Base-by-base conservation (phyloP, 2,329 filamentous ascomycete genomes). In the Hirsutella rhossiliensis region DNA sequence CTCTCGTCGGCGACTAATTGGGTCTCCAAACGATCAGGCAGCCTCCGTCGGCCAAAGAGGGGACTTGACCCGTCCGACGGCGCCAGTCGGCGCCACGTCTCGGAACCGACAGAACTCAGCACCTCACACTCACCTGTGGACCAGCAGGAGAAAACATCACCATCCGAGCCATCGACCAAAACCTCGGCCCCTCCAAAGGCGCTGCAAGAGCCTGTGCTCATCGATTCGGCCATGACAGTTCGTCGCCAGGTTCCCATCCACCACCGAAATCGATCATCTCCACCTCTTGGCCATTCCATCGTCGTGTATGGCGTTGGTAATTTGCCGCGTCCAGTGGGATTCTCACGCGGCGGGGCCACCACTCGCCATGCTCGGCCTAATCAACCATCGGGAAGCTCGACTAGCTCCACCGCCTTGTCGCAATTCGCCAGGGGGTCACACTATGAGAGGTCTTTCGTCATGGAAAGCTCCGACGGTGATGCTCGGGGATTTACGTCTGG, bases 381-480 rank as follows among this genome's bases (percentile, higher is more conserved):
- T 47, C 69, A 71, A 47, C 61, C 65, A 41, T 69, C 67, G 37
- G 62, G 62, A 50, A 60, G 66, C 60, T 60, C 59, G 43, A 60
- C 63, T 46, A 65, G 67, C 58, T 67, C 66, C 53, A 60, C 62
- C 44, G 62, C 62, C 45, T 67, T 66, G 59, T 65, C 62, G 47
- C 62, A 63, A 47, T 54, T 58, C 5, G 37, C 27, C 37, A 54
- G 58, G 48, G 52, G 51, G 45, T 56, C 57, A 23, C 55, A 56
- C 18, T 54, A 59, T 47, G 62, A 63, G 42, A 54, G 56, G 43
- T 56, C 55, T 8, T 85, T 81, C 20, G 84, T 80, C 27, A 69
- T 82, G 50, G 76, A 78, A 48, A 81, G 80, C 47, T 87, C 81
- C 27, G 84, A 88, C 53, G 74, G 76, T 55, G 82, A 87, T 47